Evolutionary conservation across 208 protist species (phyloP).

Genomic region (Phytomonas francai): DNA sequence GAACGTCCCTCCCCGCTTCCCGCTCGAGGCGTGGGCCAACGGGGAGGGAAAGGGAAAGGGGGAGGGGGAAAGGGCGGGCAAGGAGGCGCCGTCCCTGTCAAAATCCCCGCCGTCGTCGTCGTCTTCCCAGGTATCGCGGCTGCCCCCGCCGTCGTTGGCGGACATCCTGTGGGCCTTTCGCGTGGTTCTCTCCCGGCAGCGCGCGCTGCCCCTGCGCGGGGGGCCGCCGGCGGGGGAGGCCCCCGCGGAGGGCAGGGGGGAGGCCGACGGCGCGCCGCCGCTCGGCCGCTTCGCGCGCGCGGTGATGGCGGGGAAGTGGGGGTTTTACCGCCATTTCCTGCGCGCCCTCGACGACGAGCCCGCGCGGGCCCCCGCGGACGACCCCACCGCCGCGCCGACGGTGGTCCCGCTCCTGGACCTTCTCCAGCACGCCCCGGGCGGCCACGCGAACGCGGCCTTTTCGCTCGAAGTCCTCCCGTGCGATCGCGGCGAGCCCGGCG

Average conservation of each 20-base stretch:
- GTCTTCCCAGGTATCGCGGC: conserved; percentile 7
- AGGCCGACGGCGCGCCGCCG: conserved; percentile 15
- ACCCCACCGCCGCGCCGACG: conserved; percentile 25
- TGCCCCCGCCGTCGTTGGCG: conserved; percentile 34
- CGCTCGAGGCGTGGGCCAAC: too few species aligned
- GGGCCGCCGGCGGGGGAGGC: not conserved
- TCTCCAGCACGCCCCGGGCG: conserved; percentile 34
- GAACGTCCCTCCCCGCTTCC: too few species aligned
- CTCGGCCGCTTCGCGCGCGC: conserved; percentile 22
- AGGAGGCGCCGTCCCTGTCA: not conserved
- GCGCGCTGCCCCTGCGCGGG: conserved; percentile 26
- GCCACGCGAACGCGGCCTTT: conserved; percentile 31
- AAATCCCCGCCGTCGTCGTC: conserved; percentile 12
- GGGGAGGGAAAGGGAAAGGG: not conserved
- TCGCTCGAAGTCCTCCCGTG: conserved; percentile 16
- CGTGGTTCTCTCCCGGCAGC: conserved; percentile 49
- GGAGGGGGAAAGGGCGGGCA: not conserved
- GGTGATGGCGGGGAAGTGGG: conserved; percentile 20
- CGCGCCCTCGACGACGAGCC: conserved; percentile 25
- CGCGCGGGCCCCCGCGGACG: conserved; percentile 25
- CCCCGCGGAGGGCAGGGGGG: conserved; percentile 16
- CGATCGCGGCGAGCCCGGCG: conserved; percentile 36
- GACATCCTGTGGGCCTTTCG: conserved; percentile 54
- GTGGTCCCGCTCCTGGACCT: conserved; percentile 56
- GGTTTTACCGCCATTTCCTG: conserved; percentile 25